These are phyloP conservation scores for Grammothele lineata DNA, from an alignment of 768 basidiomycete species.

Conservation along the genomic window DNA sequence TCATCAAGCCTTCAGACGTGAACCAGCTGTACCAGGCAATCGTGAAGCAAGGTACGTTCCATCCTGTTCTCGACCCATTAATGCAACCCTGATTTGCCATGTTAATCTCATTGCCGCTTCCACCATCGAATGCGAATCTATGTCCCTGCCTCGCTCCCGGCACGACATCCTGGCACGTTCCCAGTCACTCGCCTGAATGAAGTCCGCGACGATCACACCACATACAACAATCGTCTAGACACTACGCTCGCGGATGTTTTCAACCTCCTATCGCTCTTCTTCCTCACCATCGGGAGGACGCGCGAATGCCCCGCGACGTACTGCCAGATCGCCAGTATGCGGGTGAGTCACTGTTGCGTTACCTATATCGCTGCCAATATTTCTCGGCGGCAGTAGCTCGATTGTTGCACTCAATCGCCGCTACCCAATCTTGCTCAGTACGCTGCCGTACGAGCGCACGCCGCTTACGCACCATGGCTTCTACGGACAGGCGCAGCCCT, in stretches of 20 bases:
- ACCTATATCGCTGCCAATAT: background rate
- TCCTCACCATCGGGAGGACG: conserved; percentile 95
- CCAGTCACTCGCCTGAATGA: conserved; percentile 89
- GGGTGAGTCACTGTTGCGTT: conserved; percentile 54
- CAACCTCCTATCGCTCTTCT: conserved; percentile 91
- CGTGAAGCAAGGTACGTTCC: conserved; percentile 79
- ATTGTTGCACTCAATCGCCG: conserved; percentile 4
- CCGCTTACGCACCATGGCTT: conserved; percentile 1
- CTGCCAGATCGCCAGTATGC: conserved; percentile 93
- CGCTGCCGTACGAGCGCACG: conserved; percentile 2
- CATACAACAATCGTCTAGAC: conserved; percentile 87
- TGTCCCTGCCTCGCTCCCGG: background rate
- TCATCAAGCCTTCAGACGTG: conserved; percentile 91
- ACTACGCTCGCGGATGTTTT: conserved; percentile 96
- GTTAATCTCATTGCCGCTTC: background rate
- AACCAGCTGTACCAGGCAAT: conserved; percentile 89
- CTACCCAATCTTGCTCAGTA: conserved; percentile 2
- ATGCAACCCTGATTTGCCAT: background rate
- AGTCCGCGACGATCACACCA: conserved; percentile 72
- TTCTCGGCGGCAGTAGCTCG: conserved; percentile 1
- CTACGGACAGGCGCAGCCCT: background rate
- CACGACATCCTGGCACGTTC: conserved; percentile 10
- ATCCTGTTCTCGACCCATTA: background rate
- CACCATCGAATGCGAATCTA: background rate
- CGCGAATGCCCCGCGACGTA: conserved; percentile 93